Conservation (phyloP, 306 rosid genomes). For the Fagus sylvatica region DNA sequence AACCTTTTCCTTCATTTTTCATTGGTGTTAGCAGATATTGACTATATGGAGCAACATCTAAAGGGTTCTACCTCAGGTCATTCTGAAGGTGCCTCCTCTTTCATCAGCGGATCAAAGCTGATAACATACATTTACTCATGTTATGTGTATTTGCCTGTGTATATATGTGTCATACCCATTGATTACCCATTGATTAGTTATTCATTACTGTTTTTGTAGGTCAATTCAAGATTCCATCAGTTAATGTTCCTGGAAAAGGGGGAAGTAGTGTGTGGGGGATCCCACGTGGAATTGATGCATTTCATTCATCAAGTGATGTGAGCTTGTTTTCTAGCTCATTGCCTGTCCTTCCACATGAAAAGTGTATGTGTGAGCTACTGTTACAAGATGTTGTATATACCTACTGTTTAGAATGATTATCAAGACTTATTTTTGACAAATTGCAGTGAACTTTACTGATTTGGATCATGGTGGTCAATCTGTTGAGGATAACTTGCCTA, state of each 20-base stretch:
- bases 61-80: conserved; percentile 41
- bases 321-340: conserved; percentile 83
- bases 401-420: conserved; percentile 19
- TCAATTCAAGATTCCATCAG: conserved; percentile 38
- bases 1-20: conserved; percentile 17
- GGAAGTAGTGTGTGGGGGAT: conserved; percentile 68
- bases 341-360: conserved; percentile 80
- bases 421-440: conserved; percentile 16
- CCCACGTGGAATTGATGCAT: conserved; percentile 33
- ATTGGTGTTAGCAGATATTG: conserved; percentile 35
- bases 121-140: background rate
- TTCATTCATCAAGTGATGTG: conserved; percentile 62
- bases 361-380: conserved; percentile 48
- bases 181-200: background rate
- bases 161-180: background rate
- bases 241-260: conserved; percentile 36
- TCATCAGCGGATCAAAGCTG: conserved; percentile 20
- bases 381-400: conserved; percentile 1
- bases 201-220: conserved; percentile 44
- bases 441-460: conserved; percentile 66
- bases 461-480: conserved; percentile 46
- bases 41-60: conserved; percentile 53
- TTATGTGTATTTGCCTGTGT: background rate
- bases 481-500: conserved; percentile 51
- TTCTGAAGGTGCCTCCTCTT: conserved; percentile 45